A percentile compares a stretch with the other conserved stretches of the same genome.
phyloP scores from a whole-genome alignment of 441 rosid genomes.

The Populus hybrid region DNA sequence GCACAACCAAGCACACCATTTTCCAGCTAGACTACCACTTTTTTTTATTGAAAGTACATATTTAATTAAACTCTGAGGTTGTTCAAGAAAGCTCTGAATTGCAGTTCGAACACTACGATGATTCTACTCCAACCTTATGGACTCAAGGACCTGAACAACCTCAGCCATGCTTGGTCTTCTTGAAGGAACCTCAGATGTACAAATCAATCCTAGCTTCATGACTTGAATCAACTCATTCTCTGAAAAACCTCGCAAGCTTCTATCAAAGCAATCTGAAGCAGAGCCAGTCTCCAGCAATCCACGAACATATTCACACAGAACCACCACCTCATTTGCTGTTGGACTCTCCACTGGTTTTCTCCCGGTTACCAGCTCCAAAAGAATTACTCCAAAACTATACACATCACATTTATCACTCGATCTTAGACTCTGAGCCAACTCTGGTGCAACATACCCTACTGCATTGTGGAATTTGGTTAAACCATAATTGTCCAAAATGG shows the following conservation, averaged over 20 bases:
- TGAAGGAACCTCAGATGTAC: slow-evolving; percentile 67
- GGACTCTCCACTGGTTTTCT: slow-evolving; percentile 19
- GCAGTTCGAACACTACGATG: slow-evolving; percentile 36
- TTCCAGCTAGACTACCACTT: slow-evolving; percentile 24
- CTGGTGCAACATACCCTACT: slow-evolving; percentile 94
- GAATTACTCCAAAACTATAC: slow-evolving; percentile 86
- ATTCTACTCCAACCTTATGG: slow-evolving; percentile 62
- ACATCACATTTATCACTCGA: slow-evolving; percentile 85
- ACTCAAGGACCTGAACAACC: slow-evolving; percentile 93
- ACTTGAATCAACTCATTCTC: slow-evolving; percentile 94
- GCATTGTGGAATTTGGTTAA: slow-evolving; percentile 74
- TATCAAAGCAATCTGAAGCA: slow-evolving; percentile 86
- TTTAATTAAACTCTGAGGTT: background rate
- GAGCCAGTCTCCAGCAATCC: slow-evolving; percentile 65
- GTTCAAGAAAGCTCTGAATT: slow-evolving; percentile 14
- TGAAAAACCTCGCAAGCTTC: slow-evolving; percentile 58
- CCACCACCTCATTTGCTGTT: no score
- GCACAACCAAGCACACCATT: no score
- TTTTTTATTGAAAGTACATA: background rate
- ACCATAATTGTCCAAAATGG: slow-evolving; percentile 70
- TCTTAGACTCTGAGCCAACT: slow-evolving; percentile 78
- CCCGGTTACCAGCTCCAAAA: slow-evolving; percentile 85
- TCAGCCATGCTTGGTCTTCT: slow-evolving; percentile 98
- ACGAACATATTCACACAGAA: slow-evolving; percentile 60
- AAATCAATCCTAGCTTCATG: slow-evolving; percentile 87